Conservation (phyloP, 2,329 filamentous ascomycete species). For the Tetracladium maxilliforme region DNA sequence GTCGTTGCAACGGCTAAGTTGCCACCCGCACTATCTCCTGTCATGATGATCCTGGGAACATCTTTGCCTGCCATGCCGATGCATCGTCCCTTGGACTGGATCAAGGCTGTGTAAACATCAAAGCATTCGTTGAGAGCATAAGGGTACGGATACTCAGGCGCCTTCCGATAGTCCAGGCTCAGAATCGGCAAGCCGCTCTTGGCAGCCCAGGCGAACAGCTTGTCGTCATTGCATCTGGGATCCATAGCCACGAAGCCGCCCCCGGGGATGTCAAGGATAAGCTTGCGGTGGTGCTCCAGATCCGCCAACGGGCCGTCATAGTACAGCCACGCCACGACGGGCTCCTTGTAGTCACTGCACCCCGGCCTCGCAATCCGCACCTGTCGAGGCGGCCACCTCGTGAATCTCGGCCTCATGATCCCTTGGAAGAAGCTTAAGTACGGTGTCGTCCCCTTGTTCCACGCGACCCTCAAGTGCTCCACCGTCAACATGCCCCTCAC, state of each 20-base stretch:
- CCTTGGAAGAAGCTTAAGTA: slow-evolving; percentile 63
- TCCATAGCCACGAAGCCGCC: slow-evolving; percentile 96
- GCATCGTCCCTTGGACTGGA: slow-evolving; percentile 58
- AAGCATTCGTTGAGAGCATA: slow-evolving; percentile 81
- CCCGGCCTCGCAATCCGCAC: slow-evolving; percentile 72
- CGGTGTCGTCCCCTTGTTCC: slow-evolving; percentile 88
- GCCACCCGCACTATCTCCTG: slow-evolving; percentile 71
- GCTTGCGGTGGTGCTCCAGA: slow-evolving; percentile 57
- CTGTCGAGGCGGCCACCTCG: slow-evolving; percentile 65
- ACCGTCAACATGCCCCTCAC: slow-evolving; percentile 77
- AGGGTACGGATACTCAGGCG: slow-evolving; percentile 72
- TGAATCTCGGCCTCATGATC: slow-evolving; percentile 64
- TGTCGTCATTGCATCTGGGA: slow-evolving; percentile 88
- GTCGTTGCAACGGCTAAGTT: slow-evolving; percentile 70
- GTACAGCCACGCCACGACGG: slow-evolving; percentile 80
- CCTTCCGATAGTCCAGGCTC: slow-evolving; percentile 82
- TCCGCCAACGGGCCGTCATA: slow-evolving; percentile 78
- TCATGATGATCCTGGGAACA: slow-evolving; percentile 54
- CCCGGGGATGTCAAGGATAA: slow-evolving; percentile 83
- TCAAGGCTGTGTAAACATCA: slow-evolving; percentile 65
- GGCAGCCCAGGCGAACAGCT: slow-evolving; percentile 81
- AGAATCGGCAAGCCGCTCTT: slow-evolving; percentile 79
- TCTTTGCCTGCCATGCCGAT: slow-evolving; percentile 56
- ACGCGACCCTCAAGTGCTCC: slow-evolving; percentile 80
- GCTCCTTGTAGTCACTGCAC: slow-evolving; percentile 69